Base-by-base conservation (phyloP, 176 grass and related monocot genomes). In the Carex scoparia region DNA sequence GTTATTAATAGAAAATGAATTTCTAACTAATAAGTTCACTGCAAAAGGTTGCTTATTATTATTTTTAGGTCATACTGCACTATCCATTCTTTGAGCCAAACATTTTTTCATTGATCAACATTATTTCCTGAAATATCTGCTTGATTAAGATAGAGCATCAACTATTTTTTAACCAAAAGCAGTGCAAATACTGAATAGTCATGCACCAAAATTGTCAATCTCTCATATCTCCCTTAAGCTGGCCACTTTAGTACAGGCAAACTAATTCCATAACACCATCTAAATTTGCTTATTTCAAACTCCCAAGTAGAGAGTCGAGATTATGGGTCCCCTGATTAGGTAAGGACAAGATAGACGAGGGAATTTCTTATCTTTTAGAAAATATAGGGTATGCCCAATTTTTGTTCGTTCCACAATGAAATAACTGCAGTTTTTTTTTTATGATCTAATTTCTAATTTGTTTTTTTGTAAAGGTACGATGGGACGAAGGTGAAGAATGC, bases 401-500 rank as follows among this genome's bases (percentile, higher is more conserved):
- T 32, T 57, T 78, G 48, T 78, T 35, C 38, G 28, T 58, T 15
- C 5, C 13, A 4, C 28, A 58, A 79, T 35, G 42, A 57, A 55
- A 35, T 79, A 58, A 58, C 27, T 18, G 23, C n/a, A 56, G 13
- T 35, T 32, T 57, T 8, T 55, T 55, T 13, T 55, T 16, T 33
- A 16, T 33, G 28, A 35, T 78, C 51, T 57, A 58, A 62, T 37
- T 61, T 86, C 57, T 51, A 76, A 23, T 78, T 88, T 82, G 35
- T 70, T 66, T 35, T 9, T 69, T 35, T 88, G 44, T 84, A 42
- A 58, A 98, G 95, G 95, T 98, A 30, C 94, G 80, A 79, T 98
- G 95, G 92, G 95, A 98, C 37, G 92, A 89, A 80, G 89, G 89
- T 67, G 87, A 84, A 58, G 89, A 91, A 82, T 75, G 61, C 49